Evolutionary conservation across 108 stramenopile genomes (phyloP).

Genomic region (Cyclotella kingstonii): DNA sequence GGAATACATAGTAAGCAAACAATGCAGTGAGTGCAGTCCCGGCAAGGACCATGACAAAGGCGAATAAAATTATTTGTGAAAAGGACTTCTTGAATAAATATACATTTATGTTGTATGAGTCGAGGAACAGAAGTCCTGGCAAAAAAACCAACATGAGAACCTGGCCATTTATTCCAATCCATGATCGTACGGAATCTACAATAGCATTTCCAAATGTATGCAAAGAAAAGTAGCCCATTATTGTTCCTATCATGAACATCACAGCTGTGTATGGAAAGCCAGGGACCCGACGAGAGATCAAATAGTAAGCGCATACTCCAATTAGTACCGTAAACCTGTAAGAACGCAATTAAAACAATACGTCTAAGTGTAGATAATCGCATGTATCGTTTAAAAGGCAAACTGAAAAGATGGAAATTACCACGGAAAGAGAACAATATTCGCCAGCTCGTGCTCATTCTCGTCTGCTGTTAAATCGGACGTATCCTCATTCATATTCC

Average conservation of each 20-base stretch:
- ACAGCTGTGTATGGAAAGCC: slow-evolving; percentile 73
- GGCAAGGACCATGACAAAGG: slow-evolving; percentile 73
- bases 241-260: slow-evolving; percentile 70
- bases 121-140: slow-evolving; percentile 86
- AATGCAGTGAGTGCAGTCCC: slow-evolving; percentile 36
- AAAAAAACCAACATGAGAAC: slow-evolving; percentile 83
- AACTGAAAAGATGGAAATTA: background rate
- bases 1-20: slow-evolving; percentile 36
- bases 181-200: slow-evolving; percentile 42
- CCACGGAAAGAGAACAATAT: slow-evolving; percentile 30
- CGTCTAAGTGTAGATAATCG: background rate
- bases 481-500: background rate
- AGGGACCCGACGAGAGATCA: slow-evolving; percentile 29
- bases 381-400: background rate
- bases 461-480: background rate
- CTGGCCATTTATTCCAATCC: slow-evolving; percentile 67
- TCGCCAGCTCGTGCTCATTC: slow-evolving; percentile 3
- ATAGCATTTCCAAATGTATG: slow-evolving; percentile 25
- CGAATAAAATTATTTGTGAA: slow-evolving; percentile 72
- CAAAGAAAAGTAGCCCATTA: slow-evolving; percentile 50
- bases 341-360: background rate
- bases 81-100: slow-evolving; percentile 57
- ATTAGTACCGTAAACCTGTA: slow-evolving; percentile 24
- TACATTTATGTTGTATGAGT: slow-evolving; percentile 69
- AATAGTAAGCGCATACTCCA: slow-evolving; percentile 23